phyloP scores from a whole-genome alignment of 2,329 filamentous ascomycete species.

The Elsinoe australis region DNA sequence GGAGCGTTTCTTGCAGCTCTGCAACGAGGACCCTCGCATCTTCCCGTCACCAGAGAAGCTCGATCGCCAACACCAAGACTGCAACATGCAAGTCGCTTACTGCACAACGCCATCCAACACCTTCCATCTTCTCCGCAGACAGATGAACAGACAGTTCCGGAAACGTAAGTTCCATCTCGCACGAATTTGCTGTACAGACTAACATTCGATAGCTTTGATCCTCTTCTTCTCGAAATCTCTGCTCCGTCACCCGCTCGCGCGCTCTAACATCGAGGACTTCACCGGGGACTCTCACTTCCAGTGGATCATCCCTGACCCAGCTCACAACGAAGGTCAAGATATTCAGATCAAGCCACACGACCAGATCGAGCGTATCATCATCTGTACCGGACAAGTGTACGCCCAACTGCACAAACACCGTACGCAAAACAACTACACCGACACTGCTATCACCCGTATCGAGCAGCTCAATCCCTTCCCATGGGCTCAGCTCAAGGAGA shows the following conservation, averaged over 20 bases:
- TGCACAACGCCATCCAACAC: constrained; percentile 94
- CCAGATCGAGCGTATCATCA: constrained; percentile 85
- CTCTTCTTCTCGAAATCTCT: constrained; percentile 99
- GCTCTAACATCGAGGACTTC: constrained; percentile 86
- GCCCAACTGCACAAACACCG: constrained; percentile 86
- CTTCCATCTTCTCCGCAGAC: constrained; percentile 92
- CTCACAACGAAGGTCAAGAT: constrained; percentile 60
- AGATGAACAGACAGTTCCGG: constrained; percentile 98
- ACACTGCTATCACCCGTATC: constrained; percentile 88
- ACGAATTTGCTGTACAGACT: constrained; percentile 16
- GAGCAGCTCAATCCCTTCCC: constrained; percentile 99
- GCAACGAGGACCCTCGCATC: constrained; percentile 90
- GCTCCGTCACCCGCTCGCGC: constrained; percentile 85
- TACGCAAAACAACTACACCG: constrained; percentile 73
- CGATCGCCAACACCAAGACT: constrained; percentile 95
- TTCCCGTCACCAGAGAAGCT: constrained; percentile 86
- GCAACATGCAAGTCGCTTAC: constrained; percentile 98
- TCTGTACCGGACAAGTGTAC: constrained; percentile 94
- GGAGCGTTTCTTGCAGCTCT: constrained; percentile 93
- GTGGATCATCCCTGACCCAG: constrained; percentile 90
- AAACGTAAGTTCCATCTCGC: constrained; percentile 63
- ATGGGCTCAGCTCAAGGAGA: constrained; percentile 93
- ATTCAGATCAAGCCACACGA: constrained; percentile 64
- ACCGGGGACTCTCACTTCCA: constrained; percentile 85
- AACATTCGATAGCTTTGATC: constrained; percentile 59